Evolutionary conservation across 768 basidiomycete genomes (phyloP), one percentile per base, ranked within the genome.

Genomic region (Suillus weaverae): DNA sequence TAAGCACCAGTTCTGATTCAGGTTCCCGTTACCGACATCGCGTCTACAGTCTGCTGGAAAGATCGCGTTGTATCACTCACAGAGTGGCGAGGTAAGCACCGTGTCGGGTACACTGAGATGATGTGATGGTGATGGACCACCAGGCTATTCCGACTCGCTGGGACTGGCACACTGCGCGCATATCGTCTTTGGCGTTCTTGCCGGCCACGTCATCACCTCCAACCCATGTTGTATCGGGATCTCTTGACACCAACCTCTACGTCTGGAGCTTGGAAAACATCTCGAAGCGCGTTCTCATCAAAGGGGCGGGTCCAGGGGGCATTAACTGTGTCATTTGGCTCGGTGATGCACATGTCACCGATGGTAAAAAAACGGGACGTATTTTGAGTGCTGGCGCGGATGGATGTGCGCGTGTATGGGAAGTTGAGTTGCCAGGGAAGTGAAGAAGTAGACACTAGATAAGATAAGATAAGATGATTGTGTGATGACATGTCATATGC

Each of bases 161-260:
- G 97, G 85, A 91, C 9, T 87, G 89, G 80, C 97, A 99, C 78
- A 83, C 89, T 10, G 92, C 87, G 0, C 88, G 93, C 35, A 85
- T 98, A 66, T 85, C 89, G 69, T 86, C 92, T 11, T 82, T 99
- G 11, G 65, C 73, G 2, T 76, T 76, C 63, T 62, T 60, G 4
- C 60, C 64, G 10, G 14, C 62, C 20, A 79, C 86, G 2, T 95
- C 91, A 88, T 87, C 91, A 8, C 69, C 85, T 7, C 88, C 89
- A 8, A 82, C 83, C 66, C 88, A 95, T 71, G 85, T 91, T 67
- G 95, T 89, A 13, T 95, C 94, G 5, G 95, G 90, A 13, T 93
- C 94, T 22, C 83, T 97, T n/a, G 97, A 99, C 74, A 96, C 95
- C 36, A 86, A 94, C 68, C 86, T 97, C 5, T 97, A 95, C 71